These are phyloP conservation scores for Boletus vermiculosoides DNA, from an alignment of 768 basidiomycete genomes.

Conservation along the genomic window DNA sequence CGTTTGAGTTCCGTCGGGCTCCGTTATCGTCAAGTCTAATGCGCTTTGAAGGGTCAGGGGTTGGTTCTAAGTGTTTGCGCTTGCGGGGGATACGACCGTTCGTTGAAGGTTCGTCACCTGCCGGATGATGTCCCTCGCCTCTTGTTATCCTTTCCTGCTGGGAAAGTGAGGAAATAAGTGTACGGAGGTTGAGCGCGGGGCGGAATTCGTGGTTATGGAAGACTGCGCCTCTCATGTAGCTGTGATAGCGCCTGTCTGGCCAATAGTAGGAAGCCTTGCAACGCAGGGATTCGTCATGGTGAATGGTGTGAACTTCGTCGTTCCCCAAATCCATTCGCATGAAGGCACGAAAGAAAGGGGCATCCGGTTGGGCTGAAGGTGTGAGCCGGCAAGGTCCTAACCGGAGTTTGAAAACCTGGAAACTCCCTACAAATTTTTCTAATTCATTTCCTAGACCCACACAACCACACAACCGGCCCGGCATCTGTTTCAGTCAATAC, in stretches of 20 bases:
- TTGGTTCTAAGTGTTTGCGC: slow-evolving; percentile 14
- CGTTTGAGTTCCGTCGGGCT: not conserved
- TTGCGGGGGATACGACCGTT: slow-evolving; percentile 6
- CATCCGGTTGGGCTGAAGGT: not conserved
- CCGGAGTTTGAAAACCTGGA: no score
- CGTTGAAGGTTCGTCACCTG: not conserved
- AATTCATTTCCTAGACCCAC: no score
- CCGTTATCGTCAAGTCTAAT: not conserved
- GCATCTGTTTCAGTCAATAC: not conserved
- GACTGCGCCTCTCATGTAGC: not conserved
- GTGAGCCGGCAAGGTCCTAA: no score
- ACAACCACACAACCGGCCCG: no score
- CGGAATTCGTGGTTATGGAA: slow-evolving; percentile 18
- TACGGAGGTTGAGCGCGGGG: slow-evolving; percentile 31
- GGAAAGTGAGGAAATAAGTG: slow-evolving; percentile 24
- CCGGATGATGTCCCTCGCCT: not conserved
- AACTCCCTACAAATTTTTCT: no score
- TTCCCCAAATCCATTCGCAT: slow-evolving; percentile 6
- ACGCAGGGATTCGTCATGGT: slow-evolving; percentile 31
- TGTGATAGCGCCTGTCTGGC: slow-evolving; percentile 18
- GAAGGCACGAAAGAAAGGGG: slow-evolving; percentile 4
- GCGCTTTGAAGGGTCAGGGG: slow-evolving; percentile 14
- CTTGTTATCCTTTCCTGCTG: not conserved
- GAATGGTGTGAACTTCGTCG: slow-evolving; percentile 13
- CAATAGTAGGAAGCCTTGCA: slow-evolving; percentile 25